Evolutionary conservation across 1,139 yeast species (phyloP).

Genomic region (Kodamaea anthophila): DNA sequence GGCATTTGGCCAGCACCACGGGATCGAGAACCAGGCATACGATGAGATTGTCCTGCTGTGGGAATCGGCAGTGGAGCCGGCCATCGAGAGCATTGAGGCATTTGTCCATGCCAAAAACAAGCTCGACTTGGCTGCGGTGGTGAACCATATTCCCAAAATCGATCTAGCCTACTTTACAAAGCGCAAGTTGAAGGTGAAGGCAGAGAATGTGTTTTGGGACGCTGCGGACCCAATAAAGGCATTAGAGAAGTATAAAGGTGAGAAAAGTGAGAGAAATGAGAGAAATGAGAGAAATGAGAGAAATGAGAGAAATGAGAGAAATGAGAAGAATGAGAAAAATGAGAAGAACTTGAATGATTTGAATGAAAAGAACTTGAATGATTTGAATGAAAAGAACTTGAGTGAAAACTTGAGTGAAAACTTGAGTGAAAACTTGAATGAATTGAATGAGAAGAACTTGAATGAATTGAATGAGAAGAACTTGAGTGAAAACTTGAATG

Average conservation of each 20-base stretch:
- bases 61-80: slow-evolving; percentile 24
- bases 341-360: too few species aligned
- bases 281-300: slow-evolving; percentile 1
- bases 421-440: too few species aligned
- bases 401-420: too few species aligned
- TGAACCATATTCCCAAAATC: slow-evolving; percentile 4
- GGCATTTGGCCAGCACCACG: slow-evolving; percentile 4
- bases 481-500: too few species aligned
- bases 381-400: too few species aligned
- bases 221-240: slow-evolving; percentile 31
- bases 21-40: slow-evolving; percentile 4
- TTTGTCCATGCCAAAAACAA: slow-evolving; percentile 1
- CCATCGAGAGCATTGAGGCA: slow-evolving; percentile 1
- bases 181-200: slow-evolving; percentile 14
- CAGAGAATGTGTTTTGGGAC: slow-evolving; percentile 15
- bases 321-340: neutral
- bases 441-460: slow-evolving; percentile 1
- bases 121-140: slow-evolving; percentile 3
- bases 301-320: neutral
- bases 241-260: too few species aligned
- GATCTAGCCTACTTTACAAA: slow-evolving; percentile 5
- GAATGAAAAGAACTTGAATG: too few species aligned
- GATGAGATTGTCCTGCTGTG: slow-evolving; percentile 23
- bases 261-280: too few species aligned
- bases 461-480: neutral